These are phyloP conservation scores for Ganoderma sp. DNA, from an alignment of 1,284 basidiomycete genomes.

Conservation along the genomic window DNA sequence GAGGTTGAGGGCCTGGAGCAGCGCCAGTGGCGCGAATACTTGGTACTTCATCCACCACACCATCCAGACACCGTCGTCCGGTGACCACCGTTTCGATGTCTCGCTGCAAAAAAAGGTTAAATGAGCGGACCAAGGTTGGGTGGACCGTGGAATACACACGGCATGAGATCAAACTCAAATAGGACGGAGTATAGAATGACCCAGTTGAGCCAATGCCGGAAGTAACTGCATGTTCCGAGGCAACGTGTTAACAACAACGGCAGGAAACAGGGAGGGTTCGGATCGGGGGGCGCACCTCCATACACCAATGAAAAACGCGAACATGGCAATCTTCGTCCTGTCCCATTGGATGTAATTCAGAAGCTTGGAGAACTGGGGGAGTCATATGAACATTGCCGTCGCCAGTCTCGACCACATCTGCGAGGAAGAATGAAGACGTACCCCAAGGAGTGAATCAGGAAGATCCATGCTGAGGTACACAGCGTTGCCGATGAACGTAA, in stretches of 20 bases:
- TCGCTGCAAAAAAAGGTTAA: conserved; percentile 49
- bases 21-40: conserved; percentile 75
- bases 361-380: conserved; percentile 76
- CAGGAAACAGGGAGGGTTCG: background rate
- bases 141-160: conserved; percentile 56
- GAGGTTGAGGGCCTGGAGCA: conserved; percentile 84
- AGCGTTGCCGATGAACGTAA: conserved; percentile 91
- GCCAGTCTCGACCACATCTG: background rate
- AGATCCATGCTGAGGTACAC: conserved; percentile 98
- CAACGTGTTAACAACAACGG: conserved; percentile 15
- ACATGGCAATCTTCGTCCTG: conserved; percentile 67
- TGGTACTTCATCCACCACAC: conserved; percentile 83
- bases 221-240: conserved; percentile 66
- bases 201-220: conserved; percentile 94
- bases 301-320: conserved; percentile 70
- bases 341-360: conserved; percentile 85
- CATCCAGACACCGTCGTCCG: conserved; percentile 74
- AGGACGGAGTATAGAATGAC: conserved; percentile 89
- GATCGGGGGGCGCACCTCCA: conserved; percentile 75
- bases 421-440: conserved; percentile 46
- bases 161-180: conserved; percentile 79
- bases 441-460: conserved; percentile 88
- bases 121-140: background rate
- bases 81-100: conserved; percentile 63
- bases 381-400: background rate